A percentile compares a stretch with the other conserved stretches of the same genome.
Evolutionary conservation across 768 basidiomycete genomes (phyloP).

Genomic region (Naganishia randhawae): DNA sequence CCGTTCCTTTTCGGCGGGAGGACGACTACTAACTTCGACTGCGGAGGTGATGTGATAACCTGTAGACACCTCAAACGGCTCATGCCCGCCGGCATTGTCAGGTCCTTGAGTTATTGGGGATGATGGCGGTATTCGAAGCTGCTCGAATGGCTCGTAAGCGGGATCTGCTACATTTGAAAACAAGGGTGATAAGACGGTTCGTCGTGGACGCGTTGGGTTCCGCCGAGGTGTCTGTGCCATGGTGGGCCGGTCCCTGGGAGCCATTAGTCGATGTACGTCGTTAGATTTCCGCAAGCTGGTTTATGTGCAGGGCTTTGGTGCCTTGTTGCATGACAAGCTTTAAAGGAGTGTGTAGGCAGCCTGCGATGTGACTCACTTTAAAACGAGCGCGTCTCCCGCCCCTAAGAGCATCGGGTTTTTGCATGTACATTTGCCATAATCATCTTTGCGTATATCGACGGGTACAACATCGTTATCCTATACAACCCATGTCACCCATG

Average conservation of each 20-base stretch:
- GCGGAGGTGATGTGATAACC: neutral
- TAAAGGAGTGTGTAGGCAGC: too few species aligned
- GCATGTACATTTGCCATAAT: too few species aligned
- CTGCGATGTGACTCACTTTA: neutral
- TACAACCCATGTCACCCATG: neutral
- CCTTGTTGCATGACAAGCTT: too few species aligned
- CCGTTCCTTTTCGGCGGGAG: neutral
- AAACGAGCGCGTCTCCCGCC: too few species aligned
- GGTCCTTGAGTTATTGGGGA: neutral
- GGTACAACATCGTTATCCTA: neutral
- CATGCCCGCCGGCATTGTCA: neutral
- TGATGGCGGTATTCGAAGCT: neutral
- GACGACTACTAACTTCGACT: neutral
- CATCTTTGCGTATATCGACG: neutral
- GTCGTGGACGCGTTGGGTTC: neutral
- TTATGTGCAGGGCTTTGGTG: too few species aligned
- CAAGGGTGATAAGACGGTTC: neutral
- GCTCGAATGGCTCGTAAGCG: conserved; percentile 1
- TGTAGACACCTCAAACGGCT: neutral
- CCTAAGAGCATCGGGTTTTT: too few species aligned
- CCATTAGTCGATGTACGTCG: neutral
- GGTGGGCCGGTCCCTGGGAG: neutral
- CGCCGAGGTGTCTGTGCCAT: neutral
- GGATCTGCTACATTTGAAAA: neutral
- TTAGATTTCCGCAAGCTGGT: too few species aligned